Evolutionary conservation across 2,329 filamentous ascomycete genomes (phyloP), one percentile per base, ranked within the genome.

Genomic region (Clonostachys solani): DNA sequence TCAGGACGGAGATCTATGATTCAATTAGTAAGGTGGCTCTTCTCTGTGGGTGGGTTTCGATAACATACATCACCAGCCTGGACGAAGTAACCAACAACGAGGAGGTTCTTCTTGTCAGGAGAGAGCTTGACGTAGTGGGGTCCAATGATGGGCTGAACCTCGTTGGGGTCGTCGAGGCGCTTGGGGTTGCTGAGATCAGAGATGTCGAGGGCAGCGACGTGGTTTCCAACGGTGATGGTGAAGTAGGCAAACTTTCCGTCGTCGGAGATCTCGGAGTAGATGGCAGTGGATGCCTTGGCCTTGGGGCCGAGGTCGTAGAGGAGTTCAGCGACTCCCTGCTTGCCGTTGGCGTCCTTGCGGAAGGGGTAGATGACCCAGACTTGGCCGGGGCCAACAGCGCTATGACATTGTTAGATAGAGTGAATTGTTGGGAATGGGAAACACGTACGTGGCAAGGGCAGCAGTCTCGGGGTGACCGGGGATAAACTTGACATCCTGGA

Each of bases 341-440:
- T 75, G 46, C 80, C 80, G 18, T 76, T 68, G 8, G 68, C 58
- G 54, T 81, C 70, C 50, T 68, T 74, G 52, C 77, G 75, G 68
- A 77, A 76, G 18, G 81, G 81, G 59, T 84, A 84, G 63, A 85
- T 82, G 60, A 83, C 77, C 80, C 80, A 84, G 53, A 83, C 77
- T 55, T 83, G 72, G 10, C 79, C 80, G 4, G 76, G 71, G 33
- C 75, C 72, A 17, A 84, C 80, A 15, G 81, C 80, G 12, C 65
- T 70, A 15, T 0, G 13, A 0, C 3, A 17, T 1, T 40, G 37
- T 42, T 35, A 13, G 33, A 12, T 16, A 1, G 15, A 15, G 15
- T 18, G 17, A 15, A 6, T 19, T 12, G 6, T 36, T 16, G 15
- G 33, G 29, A 16, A 36, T 35, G 10, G 23, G 9, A 47, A 17